These are phyloP conservation scores for Echinosphaeria canescens DNA, from an alignment of 2,329 filamentous ascomycete genomes.

Conservation along the genomic window DNA sequence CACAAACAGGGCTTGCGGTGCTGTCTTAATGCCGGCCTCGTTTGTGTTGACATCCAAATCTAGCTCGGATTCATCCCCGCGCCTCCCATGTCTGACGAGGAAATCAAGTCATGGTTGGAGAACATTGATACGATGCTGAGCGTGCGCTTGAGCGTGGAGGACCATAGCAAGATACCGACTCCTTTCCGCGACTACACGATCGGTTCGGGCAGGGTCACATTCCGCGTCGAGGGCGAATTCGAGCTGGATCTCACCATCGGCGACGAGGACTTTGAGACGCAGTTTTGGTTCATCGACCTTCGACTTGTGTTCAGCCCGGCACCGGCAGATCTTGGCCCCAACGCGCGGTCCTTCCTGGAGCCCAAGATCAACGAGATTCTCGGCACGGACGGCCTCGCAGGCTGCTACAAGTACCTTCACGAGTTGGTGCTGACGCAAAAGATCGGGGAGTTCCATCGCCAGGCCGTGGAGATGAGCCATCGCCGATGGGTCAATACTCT, in stretches of 20 bases:
- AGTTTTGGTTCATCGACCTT: constrained; percentile 90
- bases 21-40: too few species aligned
- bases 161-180: constrained; percentile 53
- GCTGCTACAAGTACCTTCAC: constrained; percentile 74
- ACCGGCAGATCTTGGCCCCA: constrained; percentile 34
- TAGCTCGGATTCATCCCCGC: constrained; percentile 60
- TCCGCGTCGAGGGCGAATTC: constrained; percentile 65
- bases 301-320: constrained; percentile 62
- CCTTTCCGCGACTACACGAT: constrained; percentile 62
- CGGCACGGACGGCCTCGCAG: constrained; percentile 44
- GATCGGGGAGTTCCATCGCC: constrained; percentile 59
- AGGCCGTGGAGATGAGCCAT: constrained; percentile 48
- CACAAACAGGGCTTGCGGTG: too few species aligned
- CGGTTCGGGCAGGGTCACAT: constrained; percentile 73
- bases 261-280: constrained; percentile 60
- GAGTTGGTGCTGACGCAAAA: constrained; percentile 81
- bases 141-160: constrained; percentile 65
- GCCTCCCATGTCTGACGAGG: constrained; percentile 44
- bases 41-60: constrained; percentile 6
- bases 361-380: constrained; percentile 50
- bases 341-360: constrained; percentile 46
- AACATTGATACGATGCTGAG: constrained; percentile 71
- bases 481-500: constrained; percentile 61
- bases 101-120: constrained; percentile 53
- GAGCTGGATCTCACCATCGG: constrained; percentile 85